These are phyloP conservation scores for Porpolomopsis calyptriformis DNA, from an alignment of 768 basidiomycete species.

Conservation along the genomic window DNA sequence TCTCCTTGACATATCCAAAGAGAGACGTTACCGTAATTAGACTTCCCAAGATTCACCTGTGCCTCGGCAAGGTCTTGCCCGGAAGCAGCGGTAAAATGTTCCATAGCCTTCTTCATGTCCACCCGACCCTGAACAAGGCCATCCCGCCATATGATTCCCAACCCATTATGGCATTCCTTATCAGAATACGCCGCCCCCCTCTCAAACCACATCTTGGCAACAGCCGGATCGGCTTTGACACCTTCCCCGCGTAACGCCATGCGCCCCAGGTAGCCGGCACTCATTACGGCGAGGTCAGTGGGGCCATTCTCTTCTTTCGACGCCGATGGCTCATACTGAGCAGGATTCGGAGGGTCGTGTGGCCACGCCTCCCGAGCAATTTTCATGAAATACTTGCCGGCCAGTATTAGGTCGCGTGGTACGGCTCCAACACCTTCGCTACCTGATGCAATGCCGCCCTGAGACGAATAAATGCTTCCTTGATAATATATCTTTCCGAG, in stretches of 20 bases:
- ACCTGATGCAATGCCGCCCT: constrained; percentile 76
- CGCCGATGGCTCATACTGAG: constrained; percentile 30
- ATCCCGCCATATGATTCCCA: constrained; percentile 90
- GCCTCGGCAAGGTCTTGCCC: constrained; percentile 87
- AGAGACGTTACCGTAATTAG: constrained; percentile 42
- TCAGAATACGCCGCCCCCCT: constrained; percentile 74
- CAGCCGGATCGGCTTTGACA: constrained; percentile 58
- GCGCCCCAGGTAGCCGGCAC: constrained; percentile 82
- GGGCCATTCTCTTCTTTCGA: constrained; percentile 36
- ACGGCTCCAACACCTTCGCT: constrained; percentile 91
- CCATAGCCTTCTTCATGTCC: constrained; percentile 54
- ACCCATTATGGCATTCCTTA: constrained; percentile 77
- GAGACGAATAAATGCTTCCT: constrained; percentile 76
- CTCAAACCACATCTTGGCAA: constrained; percentile 92
- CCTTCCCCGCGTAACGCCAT: constrained; percentile 96
- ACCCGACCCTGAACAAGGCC: constrained; percentile 60
- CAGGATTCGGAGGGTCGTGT: constrained; percentile 52
- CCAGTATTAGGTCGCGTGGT: constrained; percentile 64
- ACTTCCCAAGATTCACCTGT: constrained; percentile 81
- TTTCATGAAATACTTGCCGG: constrained; percentile 72
- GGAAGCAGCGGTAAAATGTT: constrained; percentile 69
- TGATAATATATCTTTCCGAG: constrained; percentile 96
- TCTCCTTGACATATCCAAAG: neutral
- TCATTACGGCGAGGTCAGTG: constrained; percentile 58
- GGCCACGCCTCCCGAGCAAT: constrained; percentile 87